Evolutionary conservation across 192 early-diverging fungal species (phyloP), one percentile per base, ranked within the genome.

Genomic region (Umbelopsis sp.): DNA sequence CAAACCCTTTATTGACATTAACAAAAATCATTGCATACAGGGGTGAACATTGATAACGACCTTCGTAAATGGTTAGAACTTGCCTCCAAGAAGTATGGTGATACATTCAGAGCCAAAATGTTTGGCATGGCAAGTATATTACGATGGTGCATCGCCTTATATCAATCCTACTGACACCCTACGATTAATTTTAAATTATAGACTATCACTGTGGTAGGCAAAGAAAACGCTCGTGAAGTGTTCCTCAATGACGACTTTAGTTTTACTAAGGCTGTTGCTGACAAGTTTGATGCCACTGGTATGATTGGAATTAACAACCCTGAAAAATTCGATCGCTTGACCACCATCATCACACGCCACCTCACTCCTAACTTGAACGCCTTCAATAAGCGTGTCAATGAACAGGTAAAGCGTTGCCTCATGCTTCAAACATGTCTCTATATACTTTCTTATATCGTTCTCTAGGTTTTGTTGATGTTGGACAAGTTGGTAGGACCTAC

Each of bases 261-360:
- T 12, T 62, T 62, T 26, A 32, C 3, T 10, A 32, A 62, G 7
- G 56, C 56, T 32, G 31, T 62, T 12, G 56, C 56, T 14, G 56
- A 62, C 31, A 62, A 62, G 26, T 62, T 62, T 62, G 56, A 62
- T 62, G 56, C 26, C 34, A 14, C 31, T 62, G 56, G 56, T 12
- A 62, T 62, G 56, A 29, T 62, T 16, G 56, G 56, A 12, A 62
- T 62, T 20, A 14, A 29, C 16, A n/a, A 32, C 17, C 2, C 26
- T 17, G 29, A 34, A 8, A 29, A 62, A 34, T 62, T 34, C 34
- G 29, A 34, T 14, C 12, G 26, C 1, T 17, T 32, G 8, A 29
- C 26, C n/a, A 3, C 56, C 14, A 62, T 62, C 31, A 62, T 62
- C 5, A 62, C 56, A 17, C 56, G 56, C 12, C 26, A 62, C n/a